phyloP scores from a whole-genome alignment of 73 alveolate species.

The Tetrahymena borealis region DNA sequence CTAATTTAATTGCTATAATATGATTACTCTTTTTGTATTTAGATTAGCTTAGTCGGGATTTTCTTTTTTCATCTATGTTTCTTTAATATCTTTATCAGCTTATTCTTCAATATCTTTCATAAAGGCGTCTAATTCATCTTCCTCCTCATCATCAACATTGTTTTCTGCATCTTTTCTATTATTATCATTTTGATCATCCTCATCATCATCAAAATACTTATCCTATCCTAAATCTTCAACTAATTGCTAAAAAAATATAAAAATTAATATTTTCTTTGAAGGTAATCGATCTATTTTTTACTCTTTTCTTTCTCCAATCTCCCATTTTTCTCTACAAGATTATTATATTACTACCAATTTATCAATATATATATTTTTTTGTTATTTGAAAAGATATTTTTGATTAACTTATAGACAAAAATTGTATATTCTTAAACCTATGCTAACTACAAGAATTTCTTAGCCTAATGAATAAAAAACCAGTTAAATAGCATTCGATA shows the following conservation, averaged over 20 bases:
- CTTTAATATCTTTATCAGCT: conserved; percentile 9
- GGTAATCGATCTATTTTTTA: not conserved
- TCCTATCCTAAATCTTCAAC: conserved; percentile 24
- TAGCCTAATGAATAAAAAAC: too few species aligned
- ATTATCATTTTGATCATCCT: not conserved
- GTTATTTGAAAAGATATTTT: too few species aligned
- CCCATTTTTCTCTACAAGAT: not conserved
- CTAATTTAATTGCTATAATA: not conserved
- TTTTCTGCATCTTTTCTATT: not conserved
- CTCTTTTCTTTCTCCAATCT: not conserved
- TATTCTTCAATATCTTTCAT: conserved; percentile 27
- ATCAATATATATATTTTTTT: not conserved
- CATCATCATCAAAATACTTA: conserved; percentile 38
- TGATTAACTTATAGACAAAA: too few species aligned
- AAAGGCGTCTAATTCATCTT: conserved; percentile 20
- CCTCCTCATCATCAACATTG: conserved; percentile 20
- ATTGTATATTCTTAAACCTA: too few species aligned
- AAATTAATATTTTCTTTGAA: not conserved
- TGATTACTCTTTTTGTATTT: not conserved
- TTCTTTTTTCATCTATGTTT: not conserved
- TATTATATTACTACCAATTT: not conserved
- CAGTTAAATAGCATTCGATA: too few species aligned
- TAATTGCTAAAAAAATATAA: not conserved
- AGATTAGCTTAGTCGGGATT: not conserved
- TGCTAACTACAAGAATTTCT: too few species aligned